Conservation (phyloP, 345 rosid genomes). For the Syzygium aqueum region DNA sequence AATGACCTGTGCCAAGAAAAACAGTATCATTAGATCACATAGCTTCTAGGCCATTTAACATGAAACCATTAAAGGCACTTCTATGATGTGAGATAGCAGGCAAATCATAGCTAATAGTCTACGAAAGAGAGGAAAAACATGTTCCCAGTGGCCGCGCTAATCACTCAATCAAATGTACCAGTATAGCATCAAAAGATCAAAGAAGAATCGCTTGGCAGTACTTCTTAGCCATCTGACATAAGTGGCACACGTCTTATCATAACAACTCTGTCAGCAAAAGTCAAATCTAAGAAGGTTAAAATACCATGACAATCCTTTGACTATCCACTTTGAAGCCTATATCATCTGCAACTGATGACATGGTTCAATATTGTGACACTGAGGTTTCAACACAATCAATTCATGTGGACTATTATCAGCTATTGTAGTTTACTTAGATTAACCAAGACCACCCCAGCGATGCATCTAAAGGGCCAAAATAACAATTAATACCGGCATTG, state of each 20-base stretch:
- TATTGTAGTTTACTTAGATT: not conserved
- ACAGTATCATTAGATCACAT: not conserved
- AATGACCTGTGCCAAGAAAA: slow-evolving; percentile 37
- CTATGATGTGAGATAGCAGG: not conserved
- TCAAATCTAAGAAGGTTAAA: not conserved
- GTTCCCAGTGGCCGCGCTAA: not conserved
- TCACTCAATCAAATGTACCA: not conserved
- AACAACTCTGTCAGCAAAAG: not conserved
- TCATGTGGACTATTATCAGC: not conserved
- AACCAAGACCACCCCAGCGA: not conserved
- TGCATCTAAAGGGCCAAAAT: not conserved
- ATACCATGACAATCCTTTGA: not conserved
- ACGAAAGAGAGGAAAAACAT: not conserved
- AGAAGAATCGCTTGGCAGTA: not conserved
- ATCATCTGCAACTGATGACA: not conserved
- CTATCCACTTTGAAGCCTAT: not conserved
- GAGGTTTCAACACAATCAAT: not conserved
- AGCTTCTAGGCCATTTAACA: not conserved
- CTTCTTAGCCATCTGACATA: not conserved
- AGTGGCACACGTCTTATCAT: not conserved
- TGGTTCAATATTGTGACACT: not conserved
- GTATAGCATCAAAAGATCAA: not conserved
- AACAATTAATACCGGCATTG: not conserved
- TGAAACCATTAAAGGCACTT: not conserved
- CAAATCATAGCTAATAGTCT: not conserved